phyloP scores from a whole-genome alignment of 1,284 basidiomycete genomes.

The Boletus coffeatus region DNA sequence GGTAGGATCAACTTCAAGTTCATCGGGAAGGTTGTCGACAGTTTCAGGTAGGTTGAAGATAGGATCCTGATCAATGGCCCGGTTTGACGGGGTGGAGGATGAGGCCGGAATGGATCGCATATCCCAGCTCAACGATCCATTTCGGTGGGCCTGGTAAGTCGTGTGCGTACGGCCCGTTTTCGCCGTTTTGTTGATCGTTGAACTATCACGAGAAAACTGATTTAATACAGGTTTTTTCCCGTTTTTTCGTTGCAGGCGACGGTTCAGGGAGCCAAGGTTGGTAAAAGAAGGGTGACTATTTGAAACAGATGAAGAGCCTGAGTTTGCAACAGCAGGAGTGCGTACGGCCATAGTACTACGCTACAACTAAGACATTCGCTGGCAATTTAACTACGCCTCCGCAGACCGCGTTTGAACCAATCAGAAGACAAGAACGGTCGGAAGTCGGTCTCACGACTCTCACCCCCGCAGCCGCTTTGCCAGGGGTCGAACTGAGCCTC shows the following conservation, averaged over 20 bases:
- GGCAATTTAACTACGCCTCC: not conserved
- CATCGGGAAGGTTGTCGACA: not conserved
- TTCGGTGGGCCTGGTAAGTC: not conserved
- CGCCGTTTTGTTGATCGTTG: not conserved
- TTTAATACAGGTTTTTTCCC: not conserved
- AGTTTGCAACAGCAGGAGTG: not conserved
- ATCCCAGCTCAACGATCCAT: not conserved
- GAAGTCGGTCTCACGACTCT: not conserved
- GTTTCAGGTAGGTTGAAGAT: not conserved
- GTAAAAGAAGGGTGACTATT: not conserved
- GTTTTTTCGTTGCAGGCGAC: not conserved
- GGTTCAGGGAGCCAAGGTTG: not conserved
- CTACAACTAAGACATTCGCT: no score
- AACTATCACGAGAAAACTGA: not conserved
- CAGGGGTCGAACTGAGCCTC: not conserved
- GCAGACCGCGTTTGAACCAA: not conserved
- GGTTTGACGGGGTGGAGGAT: not conserved
- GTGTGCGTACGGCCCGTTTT: not conserved
- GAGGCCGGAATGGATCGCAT: not conserved
- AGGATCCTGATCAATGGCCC: not conserved
- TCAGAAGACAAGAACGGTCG: not conserved
- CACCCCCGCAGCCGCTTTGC: not conserved
- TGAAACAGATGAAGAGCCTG: not conserved
- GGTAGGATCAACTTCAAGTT: not conserved
- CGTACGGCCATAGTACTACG: not conserved